Evolutionary conservation across 352 stramenopile species (phyloP).

Genomic region (Pythium biforme): DNA sequence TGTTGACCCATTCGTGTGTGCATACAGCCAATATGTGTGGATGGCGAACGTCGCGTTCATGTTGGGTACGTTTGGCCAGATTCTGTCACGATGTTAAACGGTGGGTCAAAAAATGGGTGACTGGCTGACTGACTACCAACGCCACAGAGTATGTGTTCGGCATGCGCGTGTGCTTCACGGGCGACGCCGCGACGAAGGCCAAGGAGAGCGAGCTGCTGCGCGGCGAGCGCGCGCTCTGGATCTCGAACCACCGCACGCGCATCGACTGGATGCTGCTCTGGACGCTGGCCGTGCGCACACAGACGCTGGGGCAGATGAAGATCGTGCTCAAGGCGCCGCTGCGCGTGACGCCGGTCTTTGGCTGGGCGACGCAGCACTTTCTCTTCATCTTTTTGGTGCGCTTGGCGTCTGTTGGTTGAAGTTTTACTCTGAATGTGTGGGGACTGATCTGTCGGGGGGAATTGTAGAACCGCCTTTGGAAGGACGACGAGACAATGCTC

Average conservation of each 20-base stretch:
- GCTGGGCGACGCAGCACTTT: slow-evolving; percentile 87
- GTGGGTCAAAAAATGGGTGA: not conserved
- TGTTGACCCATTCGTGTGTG: not conserved
- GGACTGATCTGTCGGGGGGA: too few species aligned
- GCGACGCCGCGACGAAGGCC: slow-evolving; percentile 54
- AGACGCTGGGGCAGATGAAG: slow-evolving; percentile 49
- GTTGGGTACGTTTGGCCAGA: slow-evolving; percentile 34
- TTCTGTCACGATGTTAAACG: not conserved
- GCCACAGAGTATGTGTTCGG: slow-evolving; percentile 54
- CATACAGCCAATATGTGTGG: slow-evolving; percentile 70
- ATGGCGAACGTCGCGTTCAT: slow-evolving; percentile 70
- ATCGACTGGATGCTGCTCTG: slow-evolving; percentile 88
- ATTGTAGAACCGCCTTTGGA: slow-evolving; percentile 57
- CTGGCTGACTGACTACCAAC: not conserved
- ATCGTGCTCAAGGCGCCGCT: slow-evolving; percentile 82
- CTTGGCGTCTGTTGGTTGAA: not conserved
- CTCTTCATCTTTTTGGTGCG: slow-evolving; percentile 78
- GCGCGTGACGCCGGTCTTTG: slow-evolving; percentile 70
- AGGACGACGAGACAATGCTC: slow-evolving; percentile 57
- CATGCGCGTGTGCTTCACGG: slow-evolving; percentile 59
- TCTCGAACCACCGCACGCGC: slow-evolving; percentile 79
- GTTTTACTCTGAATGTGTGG: too few species aligned
- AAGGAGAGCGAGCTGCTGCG: slow-evolving; percentile 39
- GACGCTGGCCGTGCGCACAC: slow-evolving; percentile 57
- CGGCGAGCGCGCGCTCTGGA: slow-evolving; percentile 64